These are phyloP conservation scores for Lasiodiplodia gonubiensis DNA, from an alignment of 2,329 filamentous ascomycete species.

Conservation along the genomic window DNA sequence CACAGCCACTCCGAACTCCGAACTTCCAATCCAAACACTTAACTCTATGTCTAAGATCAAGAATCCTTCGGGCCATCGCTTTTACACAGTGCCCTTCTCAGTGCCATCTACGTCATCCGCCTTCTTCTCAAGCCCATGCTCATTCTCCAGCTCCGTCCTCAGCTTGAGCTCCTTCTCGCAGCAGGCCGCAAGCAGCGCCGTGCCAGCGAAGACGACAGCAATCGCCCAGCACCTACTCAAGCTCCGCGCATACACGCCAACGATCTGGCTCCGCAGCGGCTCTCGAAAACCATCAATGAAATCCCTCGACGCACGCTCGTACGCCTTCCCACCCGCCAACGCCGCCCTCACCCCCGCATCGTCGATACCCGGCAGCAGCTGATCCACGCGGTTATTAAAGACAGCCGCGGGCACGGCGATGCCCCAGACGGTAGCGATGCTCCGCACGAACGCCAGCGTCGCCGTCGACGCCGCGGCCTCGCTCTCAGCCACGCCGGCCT, in stretches of 20 bases:
- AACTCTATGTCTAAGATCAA: not conserved
- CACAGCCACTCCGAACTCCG: constrained; percentile 5
- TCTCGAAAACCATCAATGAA: constrained; percentile 35
- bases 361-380: constrained; percentile 31
- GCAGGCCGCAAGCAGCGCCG: constrained; percentile 44
- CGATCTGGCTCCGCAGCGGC: constrained; percentile 12
- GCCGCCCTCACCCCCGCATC: constrained; percentile 23
- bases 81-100: not conserved
- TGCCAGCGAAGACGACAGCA: constrained; percentile 39
- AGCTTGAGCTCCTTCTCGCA: constrained; percentile 47
- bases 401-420: constrained; percentile 39
- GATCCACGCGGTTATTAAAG: constrained; percentile 38
- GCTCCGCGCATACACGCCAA: constrained; percentile 42
- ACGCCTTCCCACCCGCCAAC: constrained; percentile 37
- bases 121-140: constrained; percentile 46
- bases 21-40: not conserved
- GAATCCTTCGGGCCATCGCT: not conserved
- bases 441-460: constrained; percentile 41
- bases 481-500: constrained; percentile 37
- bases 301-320: constrained; percentile 36
- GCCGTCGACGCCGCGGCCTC: constrained; percentile 35
- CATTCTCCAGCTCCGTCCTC: constrained; percentile 47
- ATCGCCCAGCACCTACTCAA: constrained; percentile 49
- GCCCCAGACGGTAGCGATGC: constrained; percentile 39
- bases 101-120: not conserved